Evolutionary conservation across 1,139 yeast genomes (phyloP).

Genomic region (Hyphopichia khmerensis): DNA sequence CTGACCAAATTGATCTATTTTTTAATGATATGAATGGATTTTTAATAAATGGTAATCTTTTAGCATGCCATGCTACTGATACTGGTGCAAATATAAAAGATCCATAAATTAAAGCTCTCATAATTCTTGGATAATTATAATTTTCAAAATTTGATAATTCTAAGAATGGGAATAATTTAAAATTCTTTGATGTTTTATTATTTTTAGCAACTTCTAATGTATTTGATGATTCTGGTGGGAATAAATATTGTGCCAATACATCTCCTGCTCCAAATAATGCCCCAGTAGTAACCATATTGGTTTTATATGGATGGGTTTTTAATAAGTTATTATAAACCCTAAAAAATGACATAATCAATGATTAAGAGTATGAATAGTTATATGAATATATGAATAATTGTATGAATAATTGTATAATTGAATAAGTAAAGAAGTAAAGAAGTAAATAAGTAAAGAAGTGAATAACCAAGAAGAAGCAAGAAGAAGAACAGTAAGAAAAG

Average conservation of each 20-base stretch:
- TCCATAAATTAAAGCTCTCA: slow-evolving; percentile 72
- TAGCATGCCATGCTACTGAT: slow-evolving; percentile 68
- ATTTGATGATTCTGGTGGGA: slow-evolving; percentile 29
- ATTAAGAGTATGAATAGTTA: too few species aligned
- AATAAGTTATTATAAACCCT: slow-evolving; percentile 38
- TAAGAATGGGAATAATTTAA: slow-evolving; percentile 4
- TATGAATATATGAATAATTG: too few species aligned
- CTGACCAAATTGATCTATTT: slow-evolving; percentile 4
- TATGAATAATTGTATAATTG: too few species aligned
- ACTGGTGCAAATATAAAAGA: slow-evolving; percentile 75
- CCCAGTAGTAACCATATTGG: slow-evolving; percentile 58
- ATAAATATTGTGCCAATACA: slow-evolving; percentile 61
- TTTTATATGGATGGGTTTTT: slow-evolving; percentile 47
- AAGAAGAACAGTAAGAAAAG: too few species aligned
- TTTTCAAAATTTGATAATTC: slow-evolving; percentile 8
- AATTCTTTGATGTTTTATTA: too few species aligned
- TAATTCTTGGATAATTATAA: slow-evolving; percentile 50
- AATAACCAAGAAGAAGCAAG: too few species aligned
- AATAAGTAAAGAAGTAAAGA: too few species aligned
- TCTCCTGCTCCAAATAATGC: slow-evolving; percentile 77
- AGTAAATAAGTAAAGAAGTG: too few species aligned
- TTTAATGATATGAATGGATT: slow-evolving; percentile 34
- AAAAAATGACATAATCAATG: background rate
- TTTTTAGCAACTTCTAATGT: too few species aligned
- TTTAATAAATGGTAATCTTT: slow-evolving; percentile 48